Evolutionary conservation across 805 yeast species (phyloP).

Genomic region (Metschnikowia similis): DNA sequence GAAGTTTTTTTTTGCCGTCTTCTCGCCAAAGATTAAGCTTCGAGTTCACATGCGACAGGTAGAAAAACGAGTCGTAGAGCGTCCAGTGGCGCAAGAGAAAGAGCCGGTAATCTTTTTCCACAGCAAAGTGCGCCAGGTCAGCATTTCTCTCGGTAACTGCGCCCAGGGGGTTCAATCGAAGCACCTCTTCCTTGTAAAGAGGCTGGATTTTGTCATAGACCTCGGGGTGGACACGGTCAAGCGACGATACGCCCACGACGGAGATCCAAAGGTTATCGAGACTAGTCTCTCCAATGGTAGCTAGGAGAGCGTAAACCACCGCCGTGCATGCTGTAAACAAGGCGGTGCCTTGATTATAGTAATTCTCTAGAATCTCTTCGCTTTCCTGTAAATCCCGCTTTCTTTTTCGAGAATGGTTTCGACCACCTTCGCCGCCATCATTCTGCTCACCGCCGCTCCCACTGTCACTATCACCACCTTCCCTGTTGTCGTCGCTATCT

Average conservation of each 20-base stretch:
- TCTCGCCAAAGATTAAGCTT: constrained; percentile 86
- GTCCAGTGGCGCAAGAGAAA: constrained; percentile 92
- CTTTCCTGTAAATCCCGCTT: constrained; percentile 39
- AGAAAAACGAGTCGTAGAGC: constrained; percentile 82
- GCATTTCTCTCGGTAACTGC: constrained; percentile 30
- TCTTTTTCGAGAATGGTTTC: constrained; percentile 22
- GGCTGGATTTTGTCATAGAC: constrained; percentile 73
- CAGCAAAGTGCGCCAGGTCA: constrained; percentile 45
- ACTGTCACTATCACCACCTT: constrained; percentile 34
- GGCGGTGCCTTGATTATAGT: constrained; percentile 82
- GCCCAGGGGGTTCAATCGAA: constrained; percentile 51
- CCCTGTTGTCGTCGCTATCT: not conserved
- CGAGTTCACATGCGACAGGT: constrained; percentile 88
- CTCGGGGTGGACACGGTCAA: constrained; percentile 68
- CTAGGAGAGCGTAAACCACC: constrained; percentile 73
- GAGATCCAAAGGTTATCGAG: constrained; percentile 75
- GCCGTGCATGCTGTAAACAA: constrained; percentile 70
- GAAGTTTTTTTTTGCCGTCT: constrained; percentile 80
- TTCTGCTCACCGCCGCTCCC: constrained; percentile 19
- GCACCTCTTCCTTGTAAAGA: constrained; percentile 75
- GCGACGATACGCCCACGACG: constrained; percentile 80
- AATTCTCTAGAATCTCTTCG: constrained; percentile 61
- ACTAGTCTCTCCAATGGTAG: constrained; percentile 79
- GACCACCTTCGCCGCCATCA: not conserved
- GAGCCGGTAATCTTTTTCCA: constrained; percentile 81